These are phyloP conservation scores for Dryas octopetala DNA, from an alignment of 306 rosid species.

Conservation along the genomic window DNA sequence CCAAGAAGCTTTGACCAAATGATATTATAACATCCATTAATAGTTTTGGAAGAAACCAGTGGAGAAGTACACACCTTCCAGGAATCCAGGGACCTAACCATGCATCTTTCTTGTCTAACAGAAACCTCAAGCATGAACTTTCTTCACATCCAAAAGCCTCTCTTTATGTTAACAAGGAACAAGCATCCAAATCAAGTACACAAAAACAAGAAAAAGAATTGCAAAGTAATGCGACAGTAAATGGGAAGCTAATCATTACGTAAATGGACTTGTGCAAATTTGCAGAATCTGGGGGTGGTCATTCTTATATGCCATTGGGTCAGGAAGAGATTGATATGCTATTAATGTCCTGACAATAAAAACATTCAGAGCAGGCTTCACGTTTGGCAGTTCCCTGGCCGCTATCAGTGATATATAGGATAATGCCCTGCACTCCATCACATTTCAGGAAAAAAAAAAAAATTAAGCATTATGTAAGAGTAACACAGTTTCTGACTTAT, in stretches of 20 bases:
- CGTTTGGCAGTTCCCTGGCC: conserved; percentile 58
- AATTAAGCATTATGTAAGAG: conserved; percentile 13
- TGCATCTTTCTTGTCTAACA: conserved; percentile 94
- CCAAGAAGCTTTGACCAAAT: background rate
- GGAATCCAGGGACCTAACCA: conserved; percentile 99
- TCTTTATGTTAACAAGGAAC: conserved; percentile 37
- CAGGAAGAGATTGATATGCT: conserved; percentile 90
- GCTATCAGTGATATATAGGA: conserved; percentile 58
- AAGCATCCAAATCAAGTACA: conserved; percentile 35
- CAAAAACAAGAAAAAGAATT: conserved; percentile 14
- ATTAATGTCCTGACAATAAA: conserved; percentile 64
- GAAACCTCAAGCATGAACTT: conserved; percentile 91
- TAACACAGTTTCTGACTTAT: conserved; percentile 19
- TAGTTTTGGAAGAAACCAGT: conserved; percentile 1
- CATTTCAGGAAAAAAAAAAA: conserved; percentile 7
- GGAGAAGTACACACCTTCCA: conserved; percentile 68
- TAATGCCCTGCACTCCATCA: conserved; percentile 72
- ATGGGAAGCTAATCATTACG: conserved; percentile 44
- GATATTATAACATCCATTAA: background rate
- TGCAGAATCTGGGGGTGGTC: conserved; percentile 79
- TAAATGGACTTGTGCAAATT: conserved; percentile 85
- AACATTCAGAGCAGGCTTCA: conserved; percentile 64
- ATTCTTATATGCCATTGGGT: conserved; percentile 71
- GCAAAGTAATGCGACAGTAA: conserved; percentile 17
- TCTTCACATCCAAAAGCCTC: conserved; percentile 84